phyloP scores from a whole-genome alignment of 1,139 yeast genomes.

The Meyerozyma sp. region DNA sequence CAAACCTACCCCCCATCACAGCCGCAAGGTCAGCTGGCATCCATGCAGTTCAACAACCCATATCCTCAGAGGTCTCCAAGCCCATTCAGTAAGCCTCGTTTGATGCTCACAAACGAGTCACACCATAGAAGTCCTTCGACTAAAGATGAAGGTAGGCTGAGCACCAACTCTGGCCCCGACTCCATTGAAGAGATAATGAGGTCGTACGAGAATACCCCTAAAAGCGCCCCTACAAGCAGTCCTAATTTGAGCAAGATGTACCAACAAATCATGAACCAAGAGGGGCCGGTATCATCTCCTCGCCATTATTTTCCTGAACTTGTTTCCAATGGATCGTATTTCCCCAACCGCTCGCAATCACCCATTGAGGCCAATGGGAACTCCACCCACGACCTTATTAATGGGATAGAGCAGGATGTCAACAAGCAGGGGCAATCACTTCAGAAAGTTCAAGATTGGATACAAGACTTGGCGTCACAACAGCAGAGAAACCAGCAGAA shows the following conservation, averaged over 20 bases:
- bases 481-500: constrained; percentile 21
- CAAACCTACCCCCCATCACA: constrained; percentile 4
- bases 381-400: constrained; percentile 18
- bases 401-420: constrained; percentile 40
- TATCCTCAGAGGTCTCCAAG: constrained; percentile 9
- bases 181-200: constrained; percentile 36
- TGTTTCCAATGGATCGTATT: constrained; percentile 7
- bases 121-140: constrained; percentile 16
- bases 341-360: constrained; percentile 8
- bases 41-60: constrained; percentile 6
- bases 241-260: constrained; percentile 23
- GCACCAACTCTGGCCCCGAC: constrained; percentile 10
- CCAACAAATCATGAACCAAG: constrained; percentile 28
- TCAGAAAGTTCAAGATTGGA: constrained; percentile 57
- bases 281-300: constrained; percentile 22
- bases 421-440: constrained; percentile 49
- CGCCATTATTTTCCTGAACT: constrained; percentile 31
- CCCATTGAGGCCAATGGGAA: constrained; percentile 5
- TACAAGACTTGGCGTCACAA: constrained; percentile 38
- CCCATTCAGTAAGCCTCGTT: constrained; percentile 29
- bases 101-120: constrained; percentile 41
- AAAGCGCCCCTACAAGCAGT: constrained; percentile 6
- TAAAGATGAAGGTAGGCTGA: neutral
- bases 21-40: constrained; percentile 6
- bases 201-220: constrained; percentile 22